Base-by-base conservation (phyloP, 345 rosid genomes). In the Populus ilicifolia region DNA sequence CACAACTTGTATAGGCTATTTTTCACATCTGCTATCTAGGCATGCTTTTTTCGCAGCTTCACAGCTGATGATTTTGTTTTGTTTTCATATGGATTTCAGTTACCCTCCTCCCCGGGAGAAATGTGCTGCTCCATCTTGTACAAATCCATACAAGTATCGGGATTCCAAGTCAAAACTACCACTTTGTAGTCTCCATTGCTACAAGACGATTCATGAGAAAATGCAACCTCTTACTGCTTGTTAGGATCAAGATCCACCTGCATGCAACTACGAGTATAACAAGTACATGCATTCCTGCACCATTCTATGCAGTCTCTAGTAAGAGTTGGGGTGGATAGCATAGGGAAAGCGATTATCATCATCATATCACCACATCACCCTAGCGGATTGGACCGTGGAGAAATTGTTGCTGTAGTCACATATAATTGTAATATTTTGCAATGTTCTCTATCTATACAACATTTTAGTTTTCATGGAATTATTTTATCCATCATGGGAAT, bases 21-120 rank as follows among this genome's bases (percentile, higher is more conserved):
- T 54, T n/a, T 25, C 61, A 54, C 0, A 21, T 20, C 61, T 21
- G 61, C 61, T 54, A 8, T 54, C 61, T 8, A 54, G 25, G 61
- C 61, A 54, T 16, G 35, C 12, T 70, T 10, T 25, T 44, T 46
- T 43, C 30, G 64, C 13, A 33, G 25, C 36, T 7, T 64, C 35
- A 20, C 20, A 6, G 8, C 59, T 56, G 29, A 69, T 43, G 74
- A 43, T 64, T 36, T 33, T 36, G n/a, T 16, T 79, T 64, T 59
- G n/a, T 16, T 74, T 64, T 59, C 30, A 18, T 43, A 61, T 61
- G 44, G 65, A 12, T 79, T 30, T 33, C 82, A 79, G 82, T 7
- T 79, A 79, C 65, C 82, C 82, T 69, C 82, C 78, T 11, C 82
- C 82, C 6, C 78, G 82, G 1, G 82, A 79, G 71, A 79, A 74